phyloP scores from a whole-genome alignment of 2,329 filamentous ascomycete genomes.

The Penicillium sp. region DNA sequence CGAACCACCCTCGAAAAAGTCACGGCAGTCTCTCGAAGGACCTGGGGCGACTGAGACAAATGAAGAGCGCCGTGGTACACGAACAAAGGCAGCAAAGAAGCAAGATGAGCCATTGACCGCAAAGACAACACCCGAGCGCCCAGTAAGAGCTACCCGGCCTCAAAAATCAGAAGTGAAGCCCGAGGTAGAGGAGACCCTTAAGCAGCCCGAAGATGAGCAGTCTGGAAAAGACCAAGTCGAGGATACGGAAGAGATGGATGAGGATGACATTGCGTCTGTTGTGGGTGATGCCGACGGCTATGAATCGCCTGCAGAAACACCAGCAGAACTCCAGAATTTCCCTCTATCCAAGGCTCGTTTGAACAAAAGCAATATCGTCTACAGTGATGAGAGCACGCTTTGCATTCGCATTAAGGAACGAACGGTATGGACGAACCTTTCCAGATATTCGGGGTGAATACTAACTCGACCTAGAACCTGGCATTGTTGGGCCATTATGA shows the following conservation, averaged over 20 bases:
- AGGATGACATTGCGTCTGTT: conserved; percentile 24
- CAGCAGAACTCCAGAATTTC: conserved; percentile 38
- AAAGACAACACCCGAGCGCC: conserved; percentile 11
- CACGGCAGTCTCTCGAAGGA: conserved; percentile 30
- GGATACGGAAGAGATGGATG: conserved; percentile 20
- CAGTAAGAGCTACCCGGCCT: conserved; percentile 4
- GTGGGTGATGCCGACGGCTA: conserved; percentile 31
- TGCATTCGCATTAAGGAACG: conserved; percentile 43
- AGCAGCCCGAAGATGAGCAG: conserved; percentile 6
- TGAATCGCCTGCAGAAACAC: conserved; percentile 31
- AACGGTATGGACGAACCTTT: conserved; percentile 28
- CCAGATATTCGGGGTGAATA: not conserved
- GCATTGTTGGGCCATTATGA: conserved; percentile 55
- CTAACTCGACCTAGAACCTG: conserved; percentile 38
- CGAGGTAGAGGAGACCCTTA: not conserved
- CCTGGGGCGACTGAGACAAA: conserved; percentile 12
- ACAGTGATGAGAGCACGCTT: conserved; percentile 36
- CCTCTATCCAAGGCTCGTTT: conserved; percentile 40
- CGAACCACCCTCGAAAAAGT: conserved; percentile 38
- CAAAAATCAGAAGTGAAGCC: conserved; percentile 1
- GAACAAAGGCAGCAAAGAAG: conserved; percentile 23
- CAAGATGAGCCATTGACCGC: conserved; percentile 14
- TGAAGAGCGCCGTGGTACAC: conserved; percentile 11
- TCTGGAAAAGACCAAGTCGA: conserved; percentile 20
- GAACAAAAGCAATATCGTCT: conserved; percentile 38